Conservation (phyloP, 495 filamentous ascomycete species). For the Cenococcum geophilum region DNA sequence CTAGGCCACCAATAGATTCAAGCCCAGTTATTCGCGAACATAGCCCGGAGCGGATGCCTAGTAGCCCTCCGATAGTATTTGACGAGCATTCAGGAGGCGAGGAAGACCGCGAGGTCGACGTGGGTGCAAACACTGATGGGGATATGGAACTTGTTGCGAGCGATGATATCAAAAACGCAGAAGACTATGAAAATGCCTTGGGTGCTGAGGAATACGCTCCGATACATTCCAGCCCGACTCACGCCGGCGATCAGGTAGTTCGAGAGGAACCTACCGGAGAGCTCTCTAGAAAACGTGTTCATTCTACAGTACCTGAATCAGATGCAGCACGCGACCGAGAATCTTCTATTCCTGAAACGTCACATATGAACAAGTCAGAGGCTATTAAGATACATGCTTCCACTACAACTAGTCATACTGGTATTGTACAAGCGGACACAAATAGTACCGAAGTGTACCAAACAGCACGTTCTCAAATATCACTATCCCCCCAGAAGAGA, state of each 20-base stretch:
- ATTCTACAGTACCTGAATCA: slow-evolving; percentile 5
- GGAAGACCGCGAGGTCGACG: slow-evolving; percentile 6
- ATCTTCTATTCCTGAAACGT: neutral
- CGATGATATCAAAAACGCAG: neutral
- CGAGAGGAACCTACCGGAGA: neutral
- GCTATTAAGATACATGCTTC: neutral
- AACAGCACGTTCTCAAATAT: neutral
- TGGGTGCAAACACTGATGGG: slow-evolving; percentile 11
- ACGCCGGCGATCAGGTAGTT: neutral
- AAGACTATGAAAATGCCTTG: neutral
- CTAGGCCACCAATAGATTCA: neutral
- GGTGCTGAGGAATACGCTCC: neutral
- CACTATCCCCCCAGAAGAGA: neutral
- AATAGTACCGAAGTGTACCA: slow-evolving; percentile 1
- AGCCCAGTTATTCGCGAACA: neutral
- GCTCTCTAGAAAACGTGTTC: neutral
- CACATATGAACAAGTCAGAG: neutral
- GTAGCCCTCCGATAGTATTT: slow-evolving; percentile 24
- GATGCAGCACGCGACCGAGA: neutral
- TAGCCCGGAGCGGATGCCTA: slow-evolving; percentile 23
- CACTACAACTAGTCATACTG: neutral
- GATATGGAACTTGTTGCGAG: neutral
- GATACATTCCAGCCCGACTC: neutral
- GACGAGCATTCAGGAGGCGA: slow-evolving; percentile 18
- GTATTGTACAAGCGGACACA: neutral